A percentile compares a stretch with the other conserved stretches of the same genome.
Conservation (phyloP, 495 filamentous ascomycete genomes). For the Penicillium ochrochloron region DNA sequence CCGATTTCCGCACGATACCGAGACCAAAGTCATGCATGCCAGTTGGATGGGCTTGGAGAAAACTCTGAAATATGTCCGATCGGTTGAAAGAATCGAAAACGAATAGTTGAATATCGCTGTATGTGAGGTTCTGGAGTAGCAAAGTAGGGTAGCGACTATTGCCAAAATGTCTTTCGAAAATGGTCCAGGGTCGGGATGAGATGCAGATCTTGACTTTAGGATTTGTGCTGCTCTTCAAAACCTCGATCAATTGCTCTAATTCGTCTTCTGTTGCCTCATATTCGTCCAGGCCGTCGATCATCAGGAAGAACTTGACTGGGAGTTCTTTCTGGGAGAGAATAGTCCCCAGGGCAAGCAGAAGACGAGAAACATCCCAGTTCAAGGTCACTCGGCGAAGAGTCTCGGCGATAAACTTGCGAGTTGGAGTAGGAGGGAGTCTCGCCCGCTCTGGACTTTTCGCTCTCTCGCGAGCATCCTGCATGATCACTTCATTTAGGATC, state of each 20-base stretch:
- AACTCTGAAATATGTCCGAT: not conserved
- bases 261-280: not conserved
- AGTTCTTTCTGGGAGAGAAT: not conserved
- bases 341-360: not conserved
- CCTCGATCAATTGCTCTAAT: not conserved
- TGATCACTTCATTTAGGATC: not conserved
- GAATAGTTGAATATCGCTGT: not conserved
- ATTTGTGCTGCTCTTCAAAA: not conserved
- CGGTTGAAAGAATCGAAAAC: not conserved
- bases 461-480: not conserved
- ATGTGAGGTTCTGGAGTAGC: not conserved
- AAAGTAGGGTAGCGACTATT: not conserved
- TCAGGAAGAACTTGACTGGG: not conserved
- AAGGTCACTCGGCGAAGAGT: not conserved
- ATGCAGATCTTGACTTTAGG: not conserved
- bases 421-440: not conserved
- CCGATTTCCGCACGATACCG: not conserved
- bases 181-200: not conserved
- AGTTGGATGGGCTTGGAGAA: not conserved
- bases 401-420: not conserved
- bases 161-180: conserved; percentile 1
- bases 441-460: not conserved
- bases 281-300: not conserved
- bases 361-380: not conserved
- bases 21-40: not conserved